Base-by-base conservation (phyloP, 305 asterid genomes). In the Fraxinus paxiana region DNA sequence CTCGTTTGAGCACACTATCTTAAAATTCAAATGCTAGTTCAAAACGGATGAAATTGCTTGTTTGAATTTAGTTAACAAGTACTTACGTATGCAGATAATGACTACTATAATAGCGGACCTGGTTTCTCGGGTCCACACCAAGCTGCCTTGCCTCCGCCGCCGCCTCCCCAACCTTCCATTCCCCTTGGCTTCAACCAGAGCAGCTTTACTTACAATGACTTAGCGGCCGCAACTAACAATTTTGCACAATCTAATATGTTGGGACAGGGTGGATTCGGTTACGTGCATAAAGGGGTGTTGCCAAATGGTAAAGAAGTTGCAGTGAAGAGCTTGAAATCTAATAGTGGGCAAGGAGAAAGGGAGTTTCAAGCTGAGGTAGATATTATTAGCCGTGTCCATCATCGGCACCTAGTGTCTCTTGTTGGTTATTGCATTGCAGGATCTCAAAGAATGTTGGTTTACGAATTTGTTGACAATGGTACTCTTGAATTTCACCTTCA, bases 351-450 rank as follows among this genome's bases (percentile, higher is more conserved):
- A 80, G 97, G 97, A 0, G 97, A 94, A 38, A 88, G 98, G n/a
- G 98, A 94, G 83, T 94, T 94, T 37, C 98, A 93, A 83, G 96
- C 98, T 1, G 98, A 94, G 84, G 97, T 94, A 10, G 98, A 94
- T 30, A 92, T 93, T 2, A 94, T 94, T 35, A 94, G 97, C 71
- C 88, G 97, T 7, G 98, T 94, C 33, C 98, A 94, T 77, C 98
- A 94, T 84, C 90, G 94, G 3, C 98, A 94, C 83, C 83, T 94
- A 31, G 98, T 94, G 77, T 91, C 97, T 67, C 78, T 94, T 76
- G 96, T 93, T 51, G 98, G 98, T 0, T 91, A 93, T 34, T 94
- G 98, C 83, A 94, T 89, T 83, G 87, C 96, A 0, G 98, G 97
- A 6, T 61, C 91, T 54, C 92, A 91, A 72, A 87, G 97, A 79